Conservation (phyloP, 1,139 yeast genomes). For the Scheffersomyces illinoinensis region DNA sequence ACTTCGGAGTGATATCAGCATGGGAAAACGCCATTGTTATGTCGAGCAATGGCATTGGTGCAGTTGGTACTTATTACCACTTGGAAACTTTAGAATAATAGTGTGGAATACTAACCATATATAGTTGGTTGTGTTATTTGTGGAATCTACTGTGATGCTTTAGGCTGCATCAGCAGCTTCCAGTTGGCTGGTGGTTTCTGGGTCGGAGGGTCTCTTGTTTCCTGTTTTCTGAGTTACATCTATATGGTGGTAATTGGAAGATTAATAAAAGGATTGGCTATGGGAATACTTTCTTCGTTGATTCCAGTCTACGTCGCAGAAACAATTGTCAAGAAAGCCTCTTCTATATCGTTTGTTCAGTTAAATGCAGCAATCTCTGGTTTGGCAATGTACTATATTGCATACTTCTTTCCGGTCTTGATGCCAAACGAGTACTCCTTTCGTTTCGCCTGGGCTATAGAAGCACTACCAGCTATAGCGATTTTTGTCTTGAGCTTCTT, state of each 20-base stretch:
- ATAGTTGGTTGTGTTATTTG: constrained; percentile 33
- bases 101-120: constrained; percentile 7
- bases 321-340: constrained; percentile 28
- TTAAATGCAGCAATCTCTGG: constrained; percentile 23
- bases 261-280: constrained; percentile 30
- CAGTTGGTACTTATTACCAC: constrained; percentile 22
- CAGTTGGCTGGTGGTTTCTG: constrained; percentile 29
- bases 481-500: constrained; percentile 49
- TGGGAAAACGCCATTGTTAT: constrained; percentile 29
- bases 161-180: constrained; percentile 29
- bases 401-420: constrained; percentile 17
- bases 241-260: constrained; percentile 29
- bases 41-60: constrained; percentile 34
- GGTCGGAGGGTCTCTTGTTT: constrained; percentile 26
- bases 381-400: constrained; percentile 20
- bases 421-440: constrained; percentile 17
- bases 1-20: constrained; percentile 21
- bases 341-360: constrained; percentile 23
- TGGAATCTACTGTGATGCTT: constrained; percentile 30
- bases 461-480: constrained; percentile 15
- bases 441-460: constrained; percentile 27
- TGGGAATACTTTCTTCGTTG: constrained; percentile 32
- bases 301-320: constrained; percentile 36
- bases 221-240: constrained; percentile 25
- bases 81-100: too few species aligned